Evolutionary conservation across 768 basidiomycete species (phyloP).

Genomic region (Kwoniella sp.): DNA sequence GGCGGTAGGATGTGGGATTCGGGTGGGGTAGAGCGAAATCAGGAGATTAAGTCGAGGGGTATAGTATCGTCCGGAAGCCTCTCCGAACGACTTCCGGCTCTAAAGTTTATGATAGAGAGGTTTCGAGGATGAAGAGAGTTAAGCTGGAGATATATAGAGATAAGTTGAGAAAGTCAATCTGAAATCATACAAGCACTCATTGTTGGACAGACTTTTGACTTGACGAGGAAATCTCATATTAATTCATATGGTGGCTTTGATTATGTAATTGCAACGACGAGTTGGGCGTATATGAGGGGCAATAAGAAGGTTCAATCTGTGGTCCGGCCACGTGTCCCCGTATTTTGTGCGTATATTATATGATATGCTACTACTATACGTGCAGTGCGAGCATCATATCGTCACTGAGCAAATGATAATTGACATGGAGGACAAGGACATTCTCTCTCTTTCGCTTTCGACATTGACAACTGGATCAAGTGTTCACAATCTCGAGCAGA

Average conservation of each 20-base stretch:
- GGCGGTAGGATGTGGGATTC: background rate
- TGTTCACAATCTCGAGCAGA: too few species aligned
- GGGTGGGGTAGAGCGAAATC: background rate
- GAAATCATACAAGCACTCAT: background rate
- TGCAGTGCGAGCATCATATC: too few species aligned
- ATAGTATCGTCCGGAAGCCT: slow-evolving; percentile 22
- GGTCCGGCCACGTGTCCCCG: background rate
- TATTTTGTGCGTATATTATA: too few species aligned
- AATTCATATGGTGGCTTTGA: background rate
- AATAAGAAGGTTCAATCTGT: too few species aligned
- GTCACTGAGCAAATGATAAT: too few species aligned
- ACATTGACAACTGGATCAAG: too few species aligned
- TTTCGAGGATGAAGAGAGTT: background rate
- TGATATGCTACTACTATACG: too few species aligned
- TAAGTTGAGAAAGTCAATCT: background rate
- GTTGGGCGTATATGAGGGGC: background rate
- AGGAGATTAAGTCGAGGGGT: too few species aligned
- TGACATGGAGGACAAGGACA: too few species aligned
- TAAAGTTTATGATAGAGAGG: background rate
- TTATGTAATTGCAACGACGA: background rate
- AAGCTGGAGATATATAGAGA: background rate
- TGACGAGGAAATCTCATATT: background rate
- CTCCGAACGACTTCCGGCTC: slow-evolving; percentile 28
- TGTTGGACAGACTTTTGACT: background rate
- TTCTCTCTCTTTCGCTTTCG: too few species aligned